These are phyloP conservation scores for Daedaleopsis sinensis DNA, from an alignment of 768 basidiomycete species.

Conservation along the genomic window DNA sequence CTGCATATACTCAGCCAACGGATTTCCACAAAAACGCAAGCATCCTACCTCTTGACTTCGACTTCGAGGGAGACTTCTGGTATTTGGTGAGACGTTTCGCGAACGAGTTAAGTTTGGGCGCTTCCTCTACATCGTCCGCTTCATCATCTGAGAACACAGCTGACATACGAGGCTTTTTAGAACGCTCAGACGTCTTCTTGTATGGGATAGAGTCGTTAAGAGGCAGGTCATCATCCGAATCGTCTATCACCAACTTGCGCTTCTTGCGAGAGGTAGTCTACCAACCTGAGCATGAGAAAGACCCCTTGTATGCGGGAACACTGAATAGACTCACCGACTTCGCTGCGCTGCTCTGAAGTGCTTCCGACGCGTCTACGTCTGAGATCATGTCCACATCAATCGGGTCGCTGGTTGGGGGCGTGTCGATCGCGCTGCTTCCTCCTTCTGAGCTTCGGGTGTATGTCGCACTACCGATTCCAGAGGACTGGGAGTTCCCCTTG, in stretches of 20 bases:
- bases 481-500: constrained; percentile 37
- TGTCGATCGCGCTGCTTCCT: constrained; percentile 50
- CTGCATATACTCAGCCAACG: constrained; percentile 30
- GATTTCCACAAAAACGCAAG: neutral
- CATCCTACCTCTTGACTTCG: constrained; percentile 41
- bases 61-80: constrained; percentile 62
- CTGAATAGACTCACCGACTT: constrained; percentile 17
- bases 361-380: constrained; percentile 46
- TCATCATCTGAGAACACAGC: constrained; percentile 50
- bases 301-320: neutral
- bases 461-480: constrained; percentile 39
- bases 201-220: constrained; percentile 17
- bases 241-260: constrained; percentile 68
- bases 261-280: constrained; percentile 21
- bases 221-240: constrained; percentile 67
- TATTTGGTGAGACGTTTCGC: constrained; percentile 63
- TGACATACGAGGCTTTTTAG: constrained; percentile 66
- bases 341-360: constrained; percentile 10
- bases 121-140: constrained; percentile 46
- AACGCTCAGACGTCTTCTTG: constrained; percentile 38
- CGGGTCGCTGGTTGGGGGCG: constrained; percentile 78
- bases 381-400: constrained; percentile 77
- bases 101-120: constrained; percentile 46
- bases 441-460: constrained; percentile 50
- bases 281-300: neutral